Base-by-base conservation (phyloP, 768 basidiomycete species). In the Agaricus subrufescens region DNA sequence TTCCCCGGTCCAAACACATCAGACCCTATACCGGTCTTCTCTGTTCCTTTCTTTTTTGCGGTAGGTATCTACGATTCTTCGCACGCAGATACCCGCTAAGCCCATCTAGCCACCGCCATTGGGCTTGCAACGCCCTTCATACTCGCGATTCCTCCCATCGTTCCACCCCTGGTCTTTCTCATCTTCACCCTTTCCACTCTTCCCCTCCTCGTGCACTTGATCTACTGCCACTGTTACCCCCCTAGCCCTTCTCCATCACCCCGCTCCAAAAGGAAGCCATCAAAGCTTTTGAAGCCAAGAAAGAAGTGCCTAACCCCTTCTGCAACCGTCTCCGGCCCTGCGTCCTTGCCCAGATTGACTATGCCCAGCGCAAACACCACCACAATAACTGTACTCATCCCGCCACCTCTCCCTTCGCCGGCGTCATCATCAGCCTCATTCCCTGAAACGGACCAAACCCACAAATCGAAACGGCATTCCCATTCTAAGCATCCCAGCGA, bases 371-470 rank as follows among this genome's bases (percentile, higher is more conserved):
- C 12, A 14, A 42, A 19, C 12, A 53, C 31, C 34, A 53, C 52
- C 31, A 31, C 52, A 34, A 53, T 46, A 46, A 46, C 46, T 12
- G 42, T 50, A 27, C 39, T 49, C 40, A 56, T 50, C n/a, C 46
- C 47, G 12, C 54, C 47, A 3, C 47, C 54, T 27, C 54, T 54
- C 19, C 53, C 53, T 54, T 54, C 53, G 38, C 53, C 53, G 25
- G 46, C 53, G 38, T 54, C 54, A 11, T 56, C 54, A 6, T 56
- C 54, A n/a, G n/a, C 54, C 43, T 56, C 47, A 15, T 49, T 45
- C 53, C 39, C 47, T 19, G 39, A 8, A 34, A 34, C 34, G 11
- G 34, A 40, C n/a, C 47, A 54, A 39, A 47, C 54, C 5, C 40
- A 48, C 54, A 50, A 56, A 19, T 19, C 19, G 19, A 19, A 19